Evolutionary conservation across 1,284 basidiomycete species (phyloP).

Genomic region (Sporisorium exsertum): DNA sequence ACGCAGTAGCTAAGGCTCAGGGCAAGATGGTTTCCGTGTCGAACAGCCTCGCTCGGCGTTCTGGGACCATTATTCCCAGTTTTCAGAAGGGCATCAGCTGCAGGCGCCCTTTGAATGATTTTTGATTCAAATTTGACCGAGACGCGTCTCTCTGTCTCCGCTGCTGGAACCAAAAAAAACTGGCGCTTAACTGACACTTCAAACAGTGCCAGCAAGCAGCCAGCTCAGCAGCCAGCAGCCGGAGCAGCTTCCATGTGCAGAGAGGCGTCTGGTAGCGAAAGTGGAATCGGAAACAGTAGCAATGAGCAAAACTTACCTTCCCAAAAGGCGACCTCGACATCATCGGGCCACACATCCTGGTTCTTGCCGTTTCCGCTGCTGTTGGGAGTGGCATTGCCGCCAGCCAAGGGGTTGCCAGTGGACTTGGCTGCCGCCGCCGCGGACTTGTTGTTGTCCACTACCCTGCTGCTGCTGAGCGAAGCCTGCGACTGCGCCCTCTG

Average conservation of each 20-base stretch:
- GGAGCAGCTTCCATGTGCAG: neutral
- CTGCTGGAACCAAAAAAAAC: neutral
- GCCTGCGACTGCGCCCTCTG: conserved; percentile 43
- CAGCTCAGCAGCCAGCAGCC: no score
- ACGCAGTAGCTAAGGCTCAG: conserved; percentile 1
- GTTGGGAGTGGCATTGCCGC: conserved; percentile 24
- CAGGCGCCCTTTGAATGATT: conserved; percentile 16
- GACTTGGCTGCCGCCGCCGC: neutral
- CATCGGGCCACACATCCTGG: conserved; percentile 70
- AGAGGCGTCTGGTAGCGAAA: neutral
- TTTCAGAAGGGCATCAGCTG: conserved; percentile 8
- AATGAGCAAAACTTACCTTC: conserved; percentile 59
- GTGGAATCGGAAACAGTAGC: neutral
- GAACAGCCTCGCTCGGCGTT: conserved; percentile 19
- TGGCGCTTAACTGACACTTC: conserved; percentile 1
- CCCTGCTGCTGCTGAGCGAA: conserved; percentile 8
- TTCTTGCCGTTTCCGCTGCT: conserved; percentile 57
- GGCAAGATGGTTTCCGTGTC: conserved; percentile 12
- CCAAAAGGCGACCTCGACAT: conserved; percentile 71
- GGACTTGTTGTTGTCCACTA: conserved; percentile 13
- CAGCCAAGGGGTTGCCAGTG: conserved; percentile 1
- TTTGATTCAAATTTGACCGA: conserved; percentile 33
- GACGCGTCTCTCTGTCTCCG: conserved; percentile 19
- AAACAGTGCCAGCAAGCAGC: conserved; percentile 12
- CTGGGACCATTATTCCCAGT: conserved; percentile 4